Base-by-base conservation (phyloP, 164 flowering plant genomes). In the Magnolia officinalis region DNA sequence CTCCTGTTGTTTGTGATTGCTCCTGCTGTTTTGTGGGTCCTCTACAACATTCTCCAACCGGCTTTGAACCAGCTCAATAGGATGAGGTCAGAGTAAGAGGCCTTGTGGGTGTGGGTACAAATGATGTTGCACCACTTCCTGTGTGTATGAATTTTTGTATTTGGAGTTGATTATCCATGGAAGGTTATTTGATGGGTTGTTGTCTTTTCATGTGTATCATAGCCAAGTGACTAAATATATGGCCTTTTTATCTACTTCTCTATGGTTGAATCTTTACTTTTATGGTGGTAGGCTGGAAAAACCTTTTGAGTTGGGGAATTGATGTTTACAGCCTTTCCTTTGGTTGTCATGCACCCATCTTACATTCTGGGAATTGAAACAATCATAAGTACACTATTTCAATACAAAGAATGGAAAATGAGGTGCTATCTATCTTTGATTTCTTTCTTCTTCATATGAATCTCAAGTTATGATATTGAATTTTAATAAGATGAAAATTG, bases 41-140 rank as follows among this genome's bases (percentile, higher is more conserved):
- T 87, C 31, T 92, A 83, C 88, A 76, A 72, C 51, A 91, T 93
- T 63, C 81, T 93, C 51, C 97, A 93, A 71, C 98, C 95, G 14
- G 99, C 98, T 76, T 75, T 95, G 87, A 95, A 95, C 82, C 99
- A 95, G 85, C 70, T 95, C 82, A 89, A 95, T 85, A 86, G 71
- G 80, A 95, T 95, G 98, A 90, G 88, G 83, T 88, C 93, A 58
- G 50, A 83, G 63, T 86, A 74, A 83, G 9, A 19, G 9, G 67
- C 37, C n/a, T 19, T 7, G 19, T 72, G 67, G 21, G 49, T 5
- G 10, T 8, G 18, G 72, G 21, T 24, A 4, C n/a, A 49, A 71
- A 71, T 71, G 26, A n/a, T 71, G 55, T 71, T 50, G 4, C 21
- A 20, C 72, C 55, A 63, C 13, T 20, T 29, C 9, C 29, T 20